These are phyloP conservation scores for Berkeleyomyces rouxiae DNA, from an alignment of 2,329 filamentous ascomycete species.

Conservation along the genomic window DNA sequence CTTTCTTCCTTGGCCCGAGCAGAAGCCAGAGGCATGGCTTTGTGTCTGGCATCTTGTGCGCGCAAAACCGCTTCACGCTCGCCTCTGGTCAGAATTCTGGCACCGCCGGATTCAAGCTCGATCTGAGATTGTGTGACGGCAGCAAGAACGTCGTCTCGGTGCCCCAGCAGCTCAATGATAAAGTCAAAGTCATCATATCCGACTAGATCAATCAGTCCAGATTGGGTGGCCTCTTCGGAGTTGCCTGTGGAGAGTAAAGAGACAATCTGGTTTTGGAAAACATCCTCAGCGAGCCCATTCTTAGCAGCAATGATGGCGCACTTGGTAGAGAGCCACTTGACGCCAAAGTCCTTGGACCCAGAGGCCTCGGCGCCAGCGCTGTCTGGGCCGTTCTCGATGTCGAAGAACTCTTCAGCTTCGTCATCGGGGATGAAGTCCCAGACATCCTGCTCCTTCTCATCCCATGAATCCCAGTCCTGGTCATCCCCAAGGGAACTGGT, in stretches of 20 bases:
- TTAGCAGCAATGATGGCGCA: slow-evolving; percentile 52
- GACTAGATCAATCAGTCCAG: slow-evolving; percentile 71
- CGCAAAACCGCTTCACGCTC: slow-evolving; percentile 67
- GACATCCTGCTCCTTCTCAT: slow-evolving; percentile 58
- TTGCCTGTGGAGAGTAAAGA: slow-evolving; percentile 52
- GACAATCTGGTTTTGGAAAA: slow-evolving; percentile 62
- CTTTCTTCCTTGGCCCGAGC: slow-evolving; percentile 55
- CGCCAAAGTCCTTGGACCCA: slow-evolving; percentile 29
- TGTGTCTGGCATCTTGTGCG: slow-evolving; percentile 66
- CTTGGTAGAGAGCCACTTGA: slow-evolving; percentile 53
- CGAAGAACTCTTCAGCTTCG: slow-evolving; percentile 42
- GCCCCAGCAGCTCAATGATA: slow-evolving; percentile 73
- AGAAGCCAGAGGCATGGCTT: slow-evolving; percentile 53
- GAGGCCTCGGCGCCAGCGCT: slow-evolving; percentile 19
- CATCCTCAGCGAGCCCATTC: slow-evolving; percentile 47
- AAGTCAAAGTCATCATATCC: slow-evolving; percentile 90
- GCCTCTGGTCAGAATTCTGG: slow-evolving; percentile 49
- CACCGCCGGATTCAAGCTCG: slow-evolving; percentile 3
- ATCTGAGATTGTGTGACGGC: slow-evolving; percentile 18
- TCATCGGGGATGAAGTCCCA: slow-evolving; percentile 82
- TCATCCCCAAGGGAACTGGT: slow-evolving; percentile 38
- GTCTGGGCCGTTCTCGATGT: slow-evolving; percentile 18
- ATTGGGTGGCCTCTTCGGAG: slow-evolving; percentile 77
- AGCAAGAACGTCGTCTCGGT: slow-evolving; percentile 51
- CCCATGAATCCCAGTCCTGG: slow-evolving; percentile 32